Evolutionary conservation across 1,139 yeast species (phyloP).

Genomic region (Entelexis paramagnoliae): DNA sequence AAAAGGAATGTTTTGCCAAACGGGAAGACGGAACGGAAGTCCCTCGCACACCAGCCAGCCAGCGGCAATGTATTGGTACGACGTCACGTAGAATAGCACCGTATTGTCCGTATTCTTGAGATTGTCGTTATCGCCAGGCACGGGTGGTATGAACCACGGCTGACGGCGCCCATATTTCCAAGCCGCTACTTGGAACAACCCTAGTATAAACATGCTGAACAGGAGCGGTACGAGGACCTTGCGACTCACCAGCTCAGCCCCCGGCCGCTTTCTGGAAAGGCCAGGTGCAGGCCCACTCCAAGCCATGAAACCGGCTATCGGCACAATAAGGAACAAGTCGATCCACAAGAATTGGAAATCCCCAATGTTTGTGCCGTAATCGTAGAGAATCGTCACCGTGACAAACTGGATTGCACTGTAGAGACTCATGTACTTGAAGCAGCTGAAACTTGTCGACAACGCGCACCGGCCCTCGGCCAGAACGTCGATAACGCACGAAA

Average conservation of each 20-base stretch:
- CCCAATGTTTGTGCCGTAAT: conserved; percentile 88
- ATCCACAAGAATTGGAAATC: conserved; percentile 94
- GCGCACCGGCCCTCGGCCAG: conserved; percentile 92
- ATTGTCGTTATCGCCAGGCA: conserved; percentile 69
- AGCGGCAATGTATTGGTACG: conserved; percentile 77
- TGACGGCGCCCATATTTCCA: conserved; percentile 43
- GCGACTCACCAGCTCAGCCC: conserved; percentile 85
- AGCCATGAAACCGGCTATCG: conserved; percentile 91
- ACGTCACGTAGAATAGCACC: conserved; percentile 64
- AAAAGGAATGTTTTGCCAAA: conserved; percentile 59
- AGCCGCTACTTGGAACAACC: conserved; percentile 53
- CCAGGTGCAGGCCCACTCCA: conserved; percentile 75
- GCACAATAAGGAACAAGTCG: conserved; percentile 79
- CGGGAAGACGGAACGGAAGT: conserved; percentile 86
- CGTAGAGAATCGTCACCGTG: conserved; percentile 73
- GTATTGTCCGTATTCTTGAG: conserved; percentile 88
- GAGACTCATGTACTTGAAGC: conserved; percentile 95
- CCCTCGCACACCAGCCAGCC: conserved; percentile 82
- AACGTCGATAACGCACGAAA: conserved; percentile 83
- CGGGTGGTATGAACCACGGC: conserved; percentile 72
- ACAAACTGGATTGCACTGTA: conserved; percentile 94
- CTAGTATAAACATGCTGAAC: conserved; percentile 55
- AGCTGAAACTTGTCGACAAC: conserved; percentile 85
- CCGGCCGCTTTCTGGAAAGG: conserved; percentile 67
- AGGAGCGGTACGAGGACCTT: conserved; percentile 73